Base-by-base conservation (phyloP, 2,329 filamentous ascomycete genomes). In the Nothopassalora personata region DNA sequence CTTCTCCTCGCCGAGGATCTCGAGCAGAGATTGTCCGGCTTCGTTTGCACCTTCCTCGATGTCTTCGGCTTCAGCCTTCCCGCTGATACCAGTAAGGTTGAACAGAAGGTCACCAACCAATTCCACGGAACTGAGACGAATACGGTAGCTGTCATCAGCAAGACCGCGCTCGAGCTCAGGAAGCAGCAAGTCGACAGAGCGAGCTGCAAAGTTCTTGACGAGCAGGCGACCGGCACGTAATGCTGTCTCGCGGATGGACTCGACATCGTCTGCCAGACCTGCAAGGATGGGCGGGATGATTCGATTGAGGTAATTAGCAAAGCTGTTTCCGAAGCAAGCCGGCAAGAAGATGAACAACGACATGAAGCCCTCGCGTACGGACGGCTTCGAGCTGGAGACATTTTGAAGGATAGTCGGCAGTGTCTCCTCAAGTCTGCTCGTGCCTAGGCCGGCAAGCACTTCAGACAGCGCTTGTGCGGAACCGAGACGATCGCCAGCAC, bases 291-390 rank as follows among this genome's bases (percentile, higher is more conserved):
- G 89, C 18, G 94, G 95, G 68, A 99, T 96, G 69, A 99, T 96
- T 72, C 87, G 91, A 76, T 87, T 90, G 61, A 99, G 87, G 71
- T 99, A 99, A 72, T 91, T 91, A 67, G 94, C 89, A 71, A 99
- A 99, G 74, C 92, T 96, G 81, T 99, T 99, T 70, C 94, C 94
- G 70, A 99, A 99, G 77, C 94, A 99, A 55, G 96, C 94, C 11
- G 94, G 94, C 78, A 99, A 85, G 83, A 97, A 99, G 66, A 99
- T 97, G 77, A 99, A 99, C 45, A 99, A 83, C 7, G 94, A 97
- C 94, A 99, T 99, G 79, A 99, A 99, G 49, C 94, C 94, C 80
- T 99, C 94, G 68, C 94, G 87, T 64, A 99, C 91, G 56, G 91
- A 86, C 18, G 94, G 74, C 76, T 96, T 97, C 66, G 88, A 85